A percentile compares a stretch with the other conserved stretches of the same genome.
Evolutionary conservation across 805 yeast species (phyloP).

Genomic region (Pachysolen tannophilus): DNA sequence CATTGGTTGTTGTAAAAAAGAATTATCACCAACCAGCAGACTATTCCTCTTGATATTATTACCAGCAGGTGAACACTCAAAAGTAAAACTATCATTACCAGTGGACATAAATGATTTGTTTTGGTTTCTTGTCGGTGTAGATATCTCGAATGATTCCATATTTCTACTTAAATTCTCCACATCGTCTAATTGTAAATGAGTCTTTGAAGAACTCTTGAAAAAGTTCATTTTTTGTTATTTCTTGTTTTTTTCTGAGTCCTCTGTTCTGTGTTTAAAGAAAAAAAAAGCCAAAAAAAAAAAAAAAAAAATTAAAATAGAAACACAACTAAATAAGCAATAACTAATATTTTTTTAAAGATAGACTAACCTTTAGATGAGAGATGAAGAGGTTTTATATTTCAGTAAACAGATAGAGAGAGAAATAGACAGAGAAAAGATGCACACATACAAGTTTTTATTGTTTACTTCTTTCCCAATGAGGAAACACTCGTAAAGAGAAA

Average conservation of each 20-base stretch:
- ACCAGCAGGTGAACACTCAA: constrained; percentile 15
- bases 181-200: constrained; percentile 2
- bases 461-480: constrained; percentile 3
- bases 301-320: too few relatives aligned
- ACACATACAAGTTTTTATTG: background rate
- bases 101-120: constrained; percentile 8
- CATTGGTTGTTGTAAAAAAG: constrained; percentile 12
- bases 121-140: constrained; percentile 7
- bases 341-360: too few relatives aligned
- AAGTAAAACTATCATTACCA: constrained; percentile 9
- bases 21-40: too few relatives aligned
- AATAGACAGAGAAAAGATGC: too few relatives aligned
- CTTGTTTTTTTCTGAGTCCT: too few relatives aligned
- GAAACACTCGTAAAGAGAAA: too few relatives aligned
- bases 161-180: constrained; percentile 9
- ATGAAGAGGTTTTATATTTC: too few relatives aligned
- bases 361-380: too few relatives aligned
- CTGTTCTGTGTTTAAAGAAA: too few relatives aligned
- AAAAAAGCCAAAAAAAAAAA: too few relatives aligned
- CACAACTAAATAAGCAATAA: too few relatives aligned
- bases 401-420: too few relatives aligned
- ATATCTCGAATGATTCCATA: constrained; percentile 9
- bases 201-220: constrained; percentile 3
- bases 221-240: constrained; percentile 9
- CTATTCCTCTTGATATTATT: constrained; percentile 8